Conservation (phyloP, 129 eudicot species). For the Flaveria sonorensis region DNA sequence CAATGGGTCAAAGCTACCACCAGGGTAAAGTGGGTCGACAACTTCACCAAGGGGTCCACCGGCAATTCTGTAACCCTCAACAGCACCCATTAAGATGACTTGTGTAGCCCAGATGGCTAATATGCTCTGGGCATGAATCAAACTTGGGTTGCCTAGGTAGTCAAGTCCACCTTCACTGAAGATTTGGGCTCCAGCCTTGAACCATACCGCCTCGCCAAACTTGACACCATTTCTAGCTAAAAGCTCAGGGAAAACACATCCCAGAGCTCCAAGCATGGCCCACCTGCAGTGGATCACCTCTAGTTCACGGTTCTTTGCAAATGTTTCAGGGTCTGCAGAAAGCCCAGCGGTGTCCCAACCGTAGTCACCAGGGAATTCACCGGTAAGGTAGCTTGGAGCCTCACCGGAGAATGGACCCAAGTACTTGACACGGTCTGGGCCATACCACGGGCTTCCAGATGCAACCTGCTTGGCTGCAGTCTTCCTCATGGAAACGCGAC, state of each 20-base stretch:
- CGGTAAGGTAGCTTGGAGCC: constrained; percentile 30
- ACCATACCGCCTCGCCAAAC: constrained; percentile 39
- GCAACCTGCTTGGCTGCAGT: constrained; percentile 28
- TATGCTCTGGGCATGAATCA: constrained; percentile 37
- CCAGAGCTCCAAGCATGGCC: constrained; percentile 41
- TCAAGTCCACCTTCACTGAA: constrained; percentile 38
- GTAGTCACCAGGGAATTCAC: constrained; percentile 37
- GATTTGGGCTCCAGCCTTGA: constrained; percentile 38
- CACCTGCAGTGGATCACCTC: constrained; percentile 35
- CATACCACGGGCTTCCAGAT: constrained; percentile 42
- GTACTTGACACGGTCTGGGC: constrained; percentile 42
- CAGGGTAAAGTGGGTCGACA: constrained; percentile 35
- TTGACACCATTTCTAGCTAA: constrained; percentile 36
- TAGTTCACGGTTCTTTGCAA: constrained; percentile 31
- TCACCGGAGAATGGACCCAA: constrained; percentile 40
- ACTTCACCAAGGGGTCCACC: constrained; percentile 43
- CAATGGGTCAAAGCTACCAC: constrained; percentile 39
- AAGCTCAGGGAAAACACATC: constrained; percentile 37
- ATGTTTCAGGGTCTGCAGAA: constrained; percentile 35
- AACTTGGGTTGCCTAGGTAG: constrained; percentile 39
- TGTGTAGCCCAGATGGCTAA: constrained; percentile 41
- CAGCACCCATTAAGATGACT: constrained; percentile 38
- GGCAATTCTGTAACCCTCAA: constrained; percentile 39
- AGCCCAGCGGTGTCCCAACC: constrained; percentile 44
- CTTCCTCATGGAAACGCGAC: constrained; percentile 34